A percentile compares a stretch with the other conserved stretches of the same genome.
Conservation (phyloP, 768 basidiomycete species). For the Phlebiopsis gigantea region DNA sequence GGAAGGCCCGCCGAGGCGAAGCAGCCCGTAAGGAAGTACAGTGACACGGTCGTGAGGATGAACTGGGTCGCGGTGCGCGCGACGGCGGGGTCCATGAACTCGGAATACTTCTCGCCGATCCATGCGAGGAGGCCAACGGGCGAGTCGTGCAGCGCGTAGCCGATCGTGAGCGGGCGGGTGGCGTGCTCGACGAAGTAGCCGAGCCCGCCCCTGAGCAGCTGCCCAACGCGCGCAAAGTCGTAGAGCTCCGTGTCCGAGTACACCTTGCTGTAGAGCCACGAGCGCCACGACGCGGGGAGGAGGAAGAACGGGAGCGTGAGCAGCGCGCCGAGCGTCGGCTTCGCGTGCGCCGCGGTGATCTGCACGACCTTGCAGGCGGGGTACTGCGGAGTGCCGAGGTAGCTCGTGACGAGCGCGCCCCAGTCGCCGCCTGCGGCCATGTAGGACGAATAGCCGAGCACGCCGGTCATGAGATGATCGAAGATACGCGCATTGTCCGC, state of each 20-base stretch:
- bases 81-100: conserved; percentile 12
- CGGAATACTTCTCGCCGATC: conserved; percentile 20
- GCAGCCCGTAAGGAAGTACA: conserved; percentile 21
- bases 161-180: conserved; percentile 20
- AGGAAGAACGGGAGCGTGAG: conserved; percentile 11
- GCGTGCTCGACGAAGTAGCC: conserved; percentile 11
- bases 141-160: conserved; percentile 22
- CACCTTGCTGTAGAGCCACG: conserved; percentile 12
- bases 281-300: conserved; percentile 6
- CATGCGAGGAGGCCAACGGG: conserved; percentile 23
- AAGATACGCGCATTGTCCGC: conserved; percentile 22
- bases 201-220: conserved; percentile 4
- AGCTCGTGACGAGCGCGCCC: conserved; percentile 8
- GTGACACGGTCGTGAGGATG: conserved; percentile 19
- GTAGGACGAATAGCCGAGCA: conserved; percentile 21
- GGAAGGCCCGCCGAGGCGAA: conserved; percentile 17
- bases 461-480: conserved; percentile 24
- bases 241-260: conserved; percentile 8
- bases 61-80: conserved; percentile 2
- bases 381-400: neutral
- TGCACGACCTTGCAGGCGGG: conserved; percentile 10
- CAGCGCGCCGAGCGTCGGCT: conserved; percentile 5
- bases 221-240: conserved; percentile 4
- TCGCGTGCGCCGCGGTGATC: conserved; percentile 1
- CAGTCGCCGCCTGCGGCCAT: conserved; percentile 22